Base-by-base conservation (phyloP, 2,329 filamentous ascomycete genomes). In the Neospermospora avenae region DNA sequence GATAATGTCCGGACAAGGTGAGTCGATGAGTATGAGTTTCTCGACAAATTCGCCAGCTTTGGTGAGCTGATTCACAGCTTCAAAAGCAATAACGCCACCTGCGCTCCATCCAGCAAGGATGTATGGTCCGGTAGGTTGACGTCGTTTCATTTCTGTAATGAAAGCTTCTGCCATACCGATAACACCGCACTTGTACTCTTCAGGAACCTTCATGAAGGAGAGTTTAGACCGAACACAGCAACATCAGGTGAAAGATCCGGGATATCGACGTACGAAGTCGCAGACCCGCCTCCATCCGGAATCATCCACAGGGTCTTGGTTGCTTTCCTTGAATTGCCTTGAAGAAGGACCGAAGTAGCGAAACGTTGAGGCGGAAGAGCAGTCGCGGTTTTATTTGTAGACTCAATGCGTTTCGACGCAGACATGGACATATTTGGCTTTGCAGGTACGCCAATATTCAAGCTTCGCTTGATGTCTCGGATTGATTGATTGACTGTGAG, bases 61-160 rank as follows among this genome's bases (percentile, higher is more conserved):
- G 60, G 79, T 79, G 16, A 90, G 78, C 63, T 87, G 82, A 57
- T 81, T 81, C 16, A 84, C 81, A 10, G 85, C 84, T 66, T 89
- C 85, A 68, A 84, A 90, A 44, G 88, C 87, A 61, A 87, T 85
- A 51, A 90, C 86, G 37, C 89, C 88, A 25, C 89, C 89, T 1
- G 87, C 88, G n/a, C 84, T 89, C 89, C 88, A 92, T 24, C 89
- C 89, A 16, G 84, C 82, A 0, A 91, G 74, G 54, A 81, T 80
- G 73, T 90, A 90, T 0, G 87, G 85, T 0, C 89, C 89, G 22
- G 77, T 69, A 3, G 87, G 84, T 73, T 91, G 88, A 54, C 87
- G 86, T 4, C 84, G 82, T 73, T 85, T 86, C 74, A 91, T 88
- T 74, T 91, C 88, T 4, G 80, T 76, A 41, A 89, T 81, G 74